Conservation (phyloP, 306 rosid species). For the Lotus japonicus region DNA sequence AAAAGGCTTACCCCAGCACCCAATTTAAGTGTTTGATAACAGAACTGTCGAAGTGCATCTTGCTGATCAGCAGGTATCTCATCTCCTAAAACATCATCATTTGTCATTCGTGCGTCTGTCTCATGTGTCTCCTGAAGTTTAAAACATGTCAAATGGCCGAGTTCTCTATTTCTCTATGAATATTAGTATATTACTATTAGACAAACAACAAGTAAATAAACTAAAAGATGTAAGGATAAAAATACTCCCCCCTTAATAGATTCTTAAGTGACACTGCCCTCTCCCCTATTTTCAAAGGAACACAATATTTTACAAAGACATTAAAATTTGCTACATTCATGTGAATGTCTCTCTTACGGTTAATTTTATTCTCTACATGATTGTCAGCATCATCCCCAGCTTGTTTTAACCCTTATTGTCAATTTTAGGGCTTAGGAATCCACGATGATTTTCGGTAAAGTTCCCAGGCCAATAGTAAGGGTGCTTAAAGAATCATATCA, state of each 20-base stretch:
- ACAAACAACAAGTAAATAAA: background rate
- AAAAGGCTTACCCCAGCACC: constrained; percentile 58
- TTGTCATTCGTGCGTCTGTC: constrained; percentile 53
- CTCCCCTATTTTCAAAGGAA: background rate
- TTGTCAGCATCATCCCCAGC: background rate
- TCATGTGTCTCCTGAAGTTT: constrained; percentile 62
- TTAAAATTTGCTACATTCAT: background rate
- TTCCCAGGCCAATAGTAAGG: background rate
- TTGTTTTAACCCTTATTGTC: background rate
- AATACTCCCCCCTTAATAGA: background rate
- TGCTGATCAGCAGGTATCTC: constrained; percentile 96
- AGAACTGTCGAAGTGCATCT: constrained; percentile 76
- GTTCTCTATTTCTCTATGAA: background rate
- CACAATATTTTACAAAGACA: background rate
- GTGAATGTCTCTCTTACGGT: background rate
- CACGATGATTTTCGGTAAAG: background rate
- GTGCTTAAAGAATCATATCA: background rate
- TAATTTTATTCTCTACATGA: background rate
- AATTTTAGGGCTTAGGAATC: background rate
- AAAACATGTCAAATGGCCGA: constrained; percentile 10
- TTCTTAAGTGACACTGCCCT: background rate
- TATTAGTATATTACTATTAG: background rate
- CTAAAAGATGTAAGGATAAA: background rate
- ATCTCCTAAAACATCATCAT: constrained; percentile 95
- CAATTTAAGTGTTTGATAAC: constrained; percentile 87